Evolutionary conservation across 768 basidiomycete genomes (phyloP).

Genomic region (Boletus huronensis): DNA sequence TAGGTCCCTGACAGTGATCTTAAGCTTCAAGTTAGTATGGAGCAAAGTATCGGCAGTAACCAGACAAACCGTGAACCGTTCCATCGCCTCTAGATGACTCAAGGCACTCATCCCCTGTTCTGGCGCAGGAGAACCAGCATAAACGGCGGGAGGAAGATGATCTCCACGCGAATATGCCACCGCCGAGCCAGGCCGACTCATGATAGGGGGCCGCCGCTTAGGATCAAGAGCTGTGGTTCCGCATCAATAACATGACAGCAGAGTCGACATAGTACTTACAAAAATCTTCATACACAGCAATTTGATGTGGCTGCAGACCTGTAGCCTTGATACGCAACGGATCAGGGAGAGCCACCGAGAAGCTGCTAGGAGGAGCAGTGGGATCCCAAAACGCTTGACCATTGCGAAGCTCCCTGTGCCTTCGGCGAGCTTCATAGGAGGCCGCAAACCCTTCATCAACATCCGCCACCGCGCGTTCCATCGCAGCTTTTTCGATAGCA

Average conservation of each 20-base stretch:
- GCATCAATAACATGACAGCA: constrained; percentile 12
- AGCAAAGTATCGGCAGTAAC: background rate
- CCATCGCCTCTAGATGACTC: constrained; percentile 81
- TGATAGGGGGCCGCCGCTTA: constrained; percentile 46
- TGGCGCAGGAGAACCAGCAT: constrained; percentile 60
- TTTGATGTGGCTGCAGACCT: constrained; percentile 79
- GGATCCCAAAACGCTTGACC: constrained; percentile 89
- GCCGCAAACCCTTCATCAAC: constrained; percentile 85
- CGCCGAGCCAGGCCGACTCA: constrained; percentile 69
- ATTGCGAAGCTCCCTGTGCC: constrained; percentile 79
- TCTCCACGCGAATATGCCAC: constrained; percentile 59
- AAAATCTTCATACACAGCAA: constrained; percentile 94
- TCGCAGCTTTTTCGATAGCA: constrained; percentile 95
- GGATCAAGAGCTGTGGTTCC: constrained; percentile 45
- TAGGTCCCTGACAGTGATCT: constrained; percentile 51
- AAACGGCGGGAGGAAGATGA: constrained; percentile 41
- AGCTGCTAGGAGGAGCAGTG: constrained; percentile 63
- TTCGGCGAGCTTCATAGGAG: constrained; percentile 79
- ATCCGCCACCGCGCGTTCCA: constrained; percentile 91
- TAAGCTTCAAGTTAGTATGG: constrained; percentile 2
- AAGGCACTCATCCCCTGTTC: constrained; percentile 50
- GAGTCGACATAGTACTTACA: constrained; percentile 39
- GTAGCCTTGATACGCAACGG: constrained; percentile 79
- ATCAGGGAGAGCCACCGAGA: constrained; percentile 76
- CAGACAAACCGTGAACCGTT: constrained; percentile 70